Evolutionary conservation across 1,139 yeast species (phyloP).

Genomic region (Debaryomycetaceae sp.): DNA sequence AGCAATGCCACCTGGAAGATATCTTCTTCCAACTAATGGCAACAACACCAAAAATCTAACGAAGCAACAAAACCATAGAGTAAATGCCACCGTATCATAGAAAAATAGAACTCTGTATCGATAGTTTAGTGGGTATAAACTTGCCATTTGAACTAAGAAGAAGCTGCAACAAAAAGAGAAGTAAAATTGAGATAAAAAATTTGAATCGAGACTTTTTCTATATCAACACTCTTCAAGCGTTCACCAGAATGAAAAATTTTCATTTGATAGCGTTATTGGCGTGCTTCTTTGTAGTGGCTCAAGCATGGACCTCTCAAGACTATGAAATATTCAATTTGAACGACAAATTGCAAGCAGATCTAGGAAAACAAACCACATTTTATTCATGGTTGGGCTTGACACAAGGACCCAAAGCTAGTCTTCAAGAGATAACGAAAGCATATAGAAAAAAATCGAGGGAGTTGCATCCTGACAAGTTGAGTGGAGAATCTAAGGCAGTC

Average conservation of each 20-base stretch:
- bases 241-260: slow-evolving; percentile 2
- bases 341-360: slow-evolving; percentile 59
- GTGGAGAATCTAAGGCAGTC: slow-evolving; percentile 37
- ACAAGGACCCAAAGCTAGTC: slow-evolving; percentile 51
- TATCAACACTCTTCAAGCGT: background rate
- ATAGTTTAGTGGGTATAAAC: slow-evolving; percentile 34
- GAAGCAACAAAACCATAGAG: slow-evolving; percentile 53
- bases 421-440: slow-evolving; percentile 69
- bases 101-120: slow-evolving; percentile 32
- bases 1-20: slow-evolving; percentile 68
- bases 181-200: background rate
- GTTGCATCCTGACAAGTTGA: slow-evolving; percentile 80
- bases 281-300: slow-evolving; percentile 12
- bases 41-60: slow-evolving; percentile 49
- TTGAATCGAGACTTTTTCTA: background rate
- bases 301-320: slow-evolving; percentile 54
- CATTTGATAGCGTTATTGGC: slow-evolving; percentile 1
- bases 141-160: slow-evolving; percentile 15
- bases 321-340: slow-evolving; percentile 78
- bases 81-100: slow-evolving; percentile 33
- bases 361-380: slow-evolving; percentile 63
- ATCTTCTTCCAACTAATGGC: slow-evolving; percentile 60
- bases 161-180: background rate
- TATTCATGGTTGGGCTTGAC: slow-evolving; percentile 62
- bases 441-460: slow-evolving; percentile 67